These are phyloP conservation scores for Mycocentrospora acerina DNA, from an alignment of 2,329 filamentous ascomycete species.

Conservation along the genomic window DNA sequence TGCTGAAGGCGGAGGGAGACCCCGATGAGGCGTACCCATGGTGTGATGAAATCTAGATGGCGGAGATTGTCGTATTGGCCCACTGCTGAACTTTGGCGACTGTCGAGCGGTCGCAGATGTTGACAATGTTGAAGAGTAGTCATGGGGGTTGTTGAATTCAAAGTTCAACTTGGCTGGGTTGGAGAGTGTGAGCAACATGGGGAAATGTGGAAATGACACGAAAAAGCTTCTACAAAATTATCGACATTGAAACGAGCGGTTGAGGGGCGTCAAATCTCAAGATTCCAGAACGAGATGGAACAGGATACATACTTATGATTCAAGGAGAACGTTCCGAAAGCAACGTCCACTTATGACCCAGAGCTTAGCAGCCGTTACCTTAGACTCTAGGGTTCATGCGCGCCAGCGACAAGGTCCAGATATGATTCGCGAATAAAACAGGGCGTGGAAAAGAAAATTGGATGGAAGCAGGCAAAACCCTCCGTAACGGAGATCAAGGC, in stretches of 20 bases:
- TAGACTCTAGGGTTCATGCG: slow-evolving; percentile 35
- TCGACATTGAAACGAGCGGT: slow-evolving; percentile 40
- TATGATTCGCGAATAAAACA: slow-evolving; percentile 41
- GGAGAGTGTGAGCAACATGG: slow-evolving; percentile 55
- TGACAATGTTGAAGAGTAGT: slow-evolving; percentile 48
- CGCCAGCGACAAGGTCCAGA: slow-evolving; percentile 32
- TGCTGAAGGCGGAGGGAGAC: slow-evolving; percentile 55
- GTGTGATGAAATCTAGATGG: slow-evolving; percentile 44
- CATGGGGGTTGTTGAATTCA: slow-evolving; percentile 53
- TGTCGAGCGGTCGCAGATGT: slow-evolving; percentile 42
- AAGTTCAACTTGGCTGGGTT: slow-evolving; percentile 51
- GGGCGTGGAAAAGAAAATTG: slow-evolving; percentile 32
- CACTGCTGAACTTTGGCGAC: slow-evolving; percentile 45
- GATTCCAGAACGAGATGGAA: slow-evolving; percentile 37
- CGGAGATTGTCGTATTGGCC: slow-evolving; percentile 44
- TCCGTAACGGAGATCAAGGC: slow-evolving; percentile 40
- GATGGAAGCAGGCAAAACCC: slow-evolving; percentile 29
- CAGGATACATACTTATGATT: slow-evolving; percentile 43
- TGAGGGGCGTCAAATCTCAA: slow-evolving; percentile 28
- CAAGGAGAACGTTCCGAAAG: slow-evolving; percentile 34
- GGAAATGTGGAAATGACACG: slow-evolving; percentile 24
- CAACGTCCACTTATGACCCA: slow-evolving; percentile 40
- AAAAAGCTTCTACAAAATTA: slow-evolving; percentile 17
- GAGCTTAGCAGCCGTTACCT: slow-evolving; percentile 36
- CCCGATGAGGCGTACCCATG: slow-evolving; percentile 56